Evolutionary conservation across 768 basidiomycete genomes (phyloP).

Genomic region (Tulasnella sp.): DNA sequence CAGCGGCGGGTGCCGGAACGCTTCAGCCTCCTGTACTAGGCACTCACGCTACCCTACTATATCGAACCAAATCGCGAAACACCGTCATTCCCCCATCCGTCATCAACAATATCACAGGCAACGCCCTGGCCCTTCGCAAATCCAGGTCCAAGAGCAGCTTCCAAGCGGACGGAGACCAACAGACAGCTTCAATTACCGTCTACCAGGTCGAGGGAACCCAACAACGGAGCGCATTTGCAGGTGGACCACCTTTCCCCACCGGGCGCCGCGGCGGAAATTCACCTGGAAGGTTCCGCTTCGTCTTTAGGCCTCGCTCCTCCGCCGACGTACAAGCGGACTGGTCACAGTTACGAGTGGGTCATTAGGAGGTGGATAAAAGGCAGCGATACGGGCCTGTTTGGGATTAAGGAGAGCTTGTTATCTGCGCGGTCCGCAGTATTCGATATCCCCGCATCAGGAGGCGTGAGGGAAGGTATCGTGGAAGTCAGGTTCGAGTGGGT

Average conservation of each 20-base stretch:
- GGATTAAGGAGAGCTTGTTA: conserved; percentile 18
- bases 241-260: background rate
- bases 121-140: background rate
- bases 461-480: conserved; percentile 38
- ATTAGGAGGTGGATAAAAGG: conserved; percentile 72
- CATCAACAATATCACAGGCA: background rate
- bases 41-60: conserved; percentile 61
- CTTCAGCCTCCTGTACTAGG: conserved; percentile 56
- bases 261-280: background rate
- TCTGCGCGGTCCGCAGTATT: conserved; percentile 21
- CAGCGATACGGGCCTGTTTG: conserved; percentile 36
- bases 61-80: conserved; percentile 35
- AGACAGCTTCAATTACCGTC: background rate
- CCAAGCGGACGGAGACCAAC: background rate
- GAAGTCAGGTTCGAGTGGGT: conserved; percentile 82
- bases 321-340: conserved; percentile 27
- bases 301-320: background rate
- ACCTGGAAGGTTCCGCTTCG: background rate
- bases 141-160: conserved; percentile 14
- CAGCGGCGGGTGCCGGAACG: conserved; percentile 22
- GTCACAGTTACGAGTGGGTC: conserved; percentile 66
- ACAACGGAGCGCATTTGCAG: background rate
- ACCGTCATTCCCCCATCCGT: conserved; percentile 1
- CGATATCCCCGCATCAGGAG: conserved; percentile 27
- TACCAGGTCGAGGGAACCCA: background rate